These are phyloP conservation scores for Wickerhamomyces sp. DNA, from an alignment of 1,139 yeast genomes.

Conservation along the genomic window DNA sequence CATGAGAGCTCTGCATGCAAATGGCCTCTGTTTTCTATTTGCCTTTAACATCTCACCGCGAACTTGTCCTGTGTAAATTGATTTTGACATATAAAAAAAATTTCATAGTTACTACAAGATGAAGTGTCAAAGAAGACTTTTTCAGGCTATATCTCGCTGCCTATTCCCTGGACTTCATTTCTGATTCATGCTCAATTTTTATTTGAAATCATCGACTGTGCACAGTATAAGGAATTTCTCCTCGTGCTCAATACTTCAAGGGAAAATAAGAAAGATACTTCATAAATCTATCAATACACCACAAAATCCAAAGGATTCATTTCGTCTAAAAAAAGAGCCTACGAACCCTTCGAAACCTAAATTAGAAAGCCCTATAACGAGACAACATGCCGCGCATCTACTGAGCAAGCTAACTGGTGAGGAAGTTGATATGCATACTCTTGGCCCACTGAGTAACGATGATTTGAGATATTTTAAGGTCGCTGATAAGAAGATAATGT, in stretches of 20 bases:
- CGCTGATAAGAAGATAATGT: slow-evolving; percentile 40
- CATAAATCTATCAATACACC: slow-evolving; percentile 2
- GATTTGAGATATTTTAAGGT: slow-evolving; percentile 29
- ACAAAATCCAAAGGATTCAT: neutral
- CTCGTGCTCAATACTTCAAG: neutral
- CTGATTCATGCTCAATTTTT: neutral
- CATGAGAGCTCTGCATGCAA: no score
- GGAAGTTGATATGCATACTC: slow-evolving; percentile 17
- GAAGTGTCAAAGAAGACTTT: neutral
- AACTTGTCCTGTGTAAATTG: no score
- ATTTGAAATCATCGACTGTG: neutral
- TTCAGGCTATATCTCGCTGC: no score
- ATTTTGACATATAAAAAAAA: neutral
- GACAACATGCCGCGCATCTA: slow-evolving; percentile 22
- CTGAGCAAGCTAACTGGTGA: slow-evolving; percentile 15
- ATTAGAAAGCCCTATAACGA: slow-evolving; percentile 7
- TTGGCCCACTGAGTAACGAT: slow-evolving; percentile 31
- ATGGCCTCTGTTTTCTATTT: no score
- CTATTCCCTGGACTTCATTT: neutral
- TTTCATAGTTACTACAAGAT: neutral
- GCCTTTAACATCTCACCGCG: no score
- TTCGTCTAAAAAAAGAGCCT: no score
- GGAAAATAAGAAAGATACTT: slow-evolving; percentile 4
- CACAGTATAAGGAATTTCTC: slow-evolving; percentile 1
- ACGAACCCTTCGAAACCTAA: no score